Evolutionary conservation across 345 rosid genomes (phyloP).

Genomic region (Eucalyptus tenuipes): DNA sequence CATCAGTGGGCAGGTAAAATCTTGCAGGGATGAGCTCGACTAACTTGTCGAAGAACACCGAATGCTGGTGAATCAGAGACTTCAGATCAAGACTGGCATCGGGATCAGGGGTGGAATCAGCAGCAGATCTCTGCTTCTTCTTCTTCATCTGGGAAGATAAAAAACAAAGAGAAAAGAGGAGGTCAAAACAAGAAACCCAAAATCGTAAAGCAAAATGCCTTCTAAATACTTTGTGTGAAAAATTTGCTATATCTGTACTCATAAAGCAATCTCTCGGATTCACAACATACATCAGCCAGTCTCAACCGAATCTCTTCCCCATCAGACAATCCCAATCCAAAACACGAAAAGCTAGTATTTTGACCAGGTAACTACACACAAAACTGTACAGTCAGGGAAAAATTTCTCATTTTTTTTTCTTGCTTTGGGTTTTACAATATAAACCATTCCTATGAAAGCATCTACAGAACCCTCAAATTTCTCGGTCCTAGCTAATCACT

Average conservation of each 20-base stretch:
- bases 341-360: neutral
- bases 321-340: neutral
- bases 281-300: neutral
- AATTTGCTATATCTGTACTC: neutral
- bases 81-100: conserved; percentile 18
- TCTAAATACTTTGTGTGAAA: neutral
- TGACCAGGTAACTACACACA: neutral
- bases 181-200: neutral
- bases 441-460: neutral
- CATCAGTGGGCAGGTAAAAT: conserved; percentile 69
- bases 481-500: no score
- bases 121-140: conserved; percentile 11
- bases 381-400: neutral
- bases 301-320: neutral
- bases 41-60: conserved; percentile 59
- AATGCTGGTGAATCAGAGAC: conserved; percentile 31
- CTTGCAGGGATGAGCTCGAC: conserved; percentile 78
- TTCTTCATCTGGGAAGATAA: conserved; percentile 25
- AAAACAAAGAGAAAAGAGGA: neutral
- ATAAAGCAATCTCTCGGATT: neutral
- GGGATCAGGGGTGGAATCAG: neutral
- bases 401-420: neutral
- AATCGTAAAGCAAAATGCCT: neutral
- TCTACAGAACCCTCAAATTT: neutral
- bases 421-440: neutral